Percentiles rank a stretch among this genome's conserved stretches.
phyloP scores from a whole-genome alignment of 768 basidiomycete genomes.

The Termitomyces sp. region DNA sequence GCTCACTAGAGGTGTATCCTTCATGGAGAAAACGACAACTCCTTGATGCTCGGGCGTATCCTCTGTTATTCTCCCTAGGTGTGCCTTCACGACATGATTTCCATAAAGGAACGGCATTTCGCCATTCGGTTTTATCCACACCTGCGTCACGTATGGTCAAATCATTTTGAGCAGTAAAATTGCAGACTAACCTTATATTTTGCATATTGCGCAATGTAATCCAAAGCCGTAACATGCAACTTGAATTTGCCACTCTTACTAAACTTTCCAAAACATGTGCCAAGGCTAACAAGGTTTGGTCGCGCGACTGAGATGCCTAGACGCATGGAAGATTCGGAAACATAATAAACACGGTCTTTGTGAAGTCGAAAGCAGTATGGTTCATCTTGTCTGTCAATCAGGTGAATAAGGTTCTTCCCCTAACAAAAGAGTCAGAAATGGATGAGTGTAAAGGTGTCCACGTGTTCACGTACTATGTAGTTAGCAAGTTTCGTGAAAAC shows the following conservation, averaged over 20 bases:
- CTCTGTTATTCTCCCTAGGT: conserved; percentile 97
- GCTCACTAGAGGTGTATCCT: conserved; percentile 83
- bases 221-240: conserved; percentile 89
- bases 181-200: conserved; percentile 80
- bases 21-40: conserved; percentile 96
- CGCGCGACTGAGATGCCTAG: conserved; percentile 89
- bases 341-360: conserved; percentile 94
- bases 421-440: conserved; percentile 23
- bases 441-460: conserved; percentile 7
- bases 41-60: conserved; percentile 99
- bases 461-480: conserved; percentile 72
- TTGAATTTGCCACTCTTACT: conserved; percentile 97
- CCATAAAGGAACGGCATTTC: conserved; percentile 99
- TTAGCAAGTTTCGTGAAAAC: conserved; percentile 97
- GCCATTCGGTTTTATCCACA: conserved; percentile 99
- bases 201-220: conserved; percentile 92
- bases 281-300: conserved; percentile 86
- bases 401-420: conserved; percentile 95
- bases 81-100: conserved; percentile 97
- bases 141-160: conserved; percentile 36
- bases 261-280: conserved; percentile 98
- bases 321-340: conserved; percentile 92
- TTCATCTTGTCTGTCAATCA: conserved; percentile 93
- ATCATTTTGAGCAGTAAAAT: neutral
- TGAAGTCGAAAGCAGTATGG: conserved; percentile 95